phyloP scores from a whole-genome alignment of 179 eudicot species.

The Kewa caespitosa region DNA sequence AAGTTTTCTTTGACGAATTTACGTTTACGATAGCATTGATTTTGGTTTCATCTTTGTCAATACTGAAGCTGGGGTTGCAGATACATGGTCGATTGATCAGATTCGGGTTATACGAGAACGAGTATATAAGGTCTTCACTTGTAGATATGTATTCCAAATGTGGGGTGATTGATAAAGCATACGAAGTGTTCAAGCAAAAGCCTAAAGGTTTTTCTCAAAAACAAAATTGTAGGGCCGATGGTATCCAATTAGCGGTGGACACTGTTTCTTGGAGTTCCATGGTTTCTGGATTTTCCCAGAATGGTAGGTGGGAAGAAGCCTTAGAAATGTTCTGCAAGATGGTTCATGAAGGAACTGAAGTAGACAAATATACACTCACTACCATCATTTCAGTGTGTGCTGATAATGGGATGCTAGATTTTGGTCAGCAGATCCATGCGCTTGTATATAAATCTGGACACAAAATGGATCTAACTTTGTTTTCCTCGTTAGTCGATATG shows the following conservation, averaged over 20 bases:
- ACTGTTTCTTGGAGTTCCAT: constrained; percentile 59
- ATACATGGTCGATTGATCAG: constrained; percentile 60
- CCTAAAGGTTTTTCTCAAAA: constrained; percentile 5
- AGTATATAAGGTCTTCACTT: constrained; percentile 57
- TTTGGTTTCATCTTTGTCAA: constrained; percentile 55
- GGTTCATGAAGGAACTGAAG: constrained; percentile 43
- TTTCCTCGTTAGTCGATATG: constrained; percentile 82
- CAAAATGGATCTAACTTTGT: constrained; percentile 43
- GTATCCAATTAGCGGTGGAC: constrained; percentile 24
- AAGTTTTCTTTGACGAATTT: constrained; percentile 35
- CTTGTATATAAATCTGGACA: constrained; percentile 51
- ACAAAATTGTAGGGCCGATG: constrained; percentile 7
- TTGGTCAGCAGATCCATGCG: constrained; percentile 74
- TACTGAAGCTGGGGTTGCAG: constrained; percentile 56
- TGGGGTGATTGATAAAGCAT: constrained; percentile 57
- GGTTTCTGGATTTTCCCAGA: constrained; percentile 63
- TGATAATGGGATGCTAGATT: constrained; percentile 56
- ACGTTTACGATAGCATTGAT: constrained; percentile 62
- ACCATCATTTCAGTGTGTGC: constrained; percentile 61
- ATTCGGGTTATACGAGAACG: constrained; percentile 38
- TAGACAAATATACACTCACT: constrained; percentile 62
- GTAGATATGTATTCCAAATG: constrained; percentile 84
- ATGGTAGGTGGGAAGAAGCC: constrained; percentile 61
- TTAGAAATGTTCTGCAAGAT: constrained; percentile 51
- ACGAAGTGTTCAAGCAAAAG: constrained; percentile 38